These are phyloP conservation scores for button mushroom (Agaricus bisporus) DNA, from an alignment of 768 basidiomycete species.

Conservation along the genomic window DNA sequence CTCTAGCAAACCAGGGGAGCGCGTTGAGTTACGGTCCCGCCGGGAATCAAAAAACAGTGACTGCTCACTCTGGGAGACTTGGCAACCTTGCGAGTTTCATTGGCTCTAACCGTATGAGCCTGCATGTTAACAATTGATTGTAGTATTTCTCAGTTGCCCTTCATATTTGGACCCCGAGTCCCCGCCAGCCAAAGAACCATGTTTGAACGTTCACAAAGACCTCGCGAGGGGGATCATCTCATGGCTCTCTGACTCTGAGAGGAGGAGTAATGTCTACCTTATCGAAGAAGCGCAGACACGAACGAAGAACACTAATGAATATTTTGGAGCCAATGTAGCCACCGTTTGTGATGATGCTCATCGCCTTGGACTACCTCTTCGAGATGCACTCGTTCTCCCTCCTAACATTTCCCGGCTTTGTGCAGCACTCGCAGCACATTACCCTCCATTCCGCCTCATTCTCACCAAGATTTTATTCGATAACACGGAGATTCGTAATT, in stretches of 20 bases:
- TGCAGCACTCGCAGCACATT: constrained; percentile 12
- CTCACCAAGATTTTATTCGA: constrained; percentile 14
- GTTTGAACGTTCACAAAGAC: neutral
- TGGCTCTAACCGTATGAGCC: too few species aligned
- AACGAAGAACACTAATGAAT: neutral
- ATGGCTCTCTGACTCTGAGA: neutral
- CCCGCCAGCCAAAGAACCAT: neutral
- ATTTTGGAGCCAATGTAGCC: neutral
- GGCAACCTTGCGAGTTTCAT: too few species aligned
- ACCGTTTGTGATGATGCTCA: neutral
- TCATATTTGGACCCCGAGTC: neutral
- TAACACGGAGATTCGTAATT: constrained; percentile 16
- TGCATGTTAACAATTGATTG: neutral
- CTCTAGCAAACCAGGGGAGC: too few species aligned
- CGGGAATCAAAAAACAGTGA: too few species aligned
- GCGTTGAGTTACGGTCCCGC: too few species aligned
- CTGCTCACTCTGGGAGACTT: too few species aligned
- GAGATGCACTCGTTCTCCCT: neutral
- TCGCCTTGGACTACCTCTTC: neutral
- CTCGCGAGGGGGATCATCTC: neutral
- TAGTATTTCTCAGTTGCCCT: neutral
- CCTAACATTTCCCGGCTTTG: constrained; percentile 12
- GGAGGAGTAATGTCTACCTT: neutral
- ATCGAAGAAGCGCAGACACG: neutral
- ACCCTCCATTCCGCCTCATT: constrained; percentile 12